Evolutionary conservation across 441 rosid genomes (phyloP), one percentile per base, ranked within the genome.

Genomic region (Gossypium davidsonii): DNA sequence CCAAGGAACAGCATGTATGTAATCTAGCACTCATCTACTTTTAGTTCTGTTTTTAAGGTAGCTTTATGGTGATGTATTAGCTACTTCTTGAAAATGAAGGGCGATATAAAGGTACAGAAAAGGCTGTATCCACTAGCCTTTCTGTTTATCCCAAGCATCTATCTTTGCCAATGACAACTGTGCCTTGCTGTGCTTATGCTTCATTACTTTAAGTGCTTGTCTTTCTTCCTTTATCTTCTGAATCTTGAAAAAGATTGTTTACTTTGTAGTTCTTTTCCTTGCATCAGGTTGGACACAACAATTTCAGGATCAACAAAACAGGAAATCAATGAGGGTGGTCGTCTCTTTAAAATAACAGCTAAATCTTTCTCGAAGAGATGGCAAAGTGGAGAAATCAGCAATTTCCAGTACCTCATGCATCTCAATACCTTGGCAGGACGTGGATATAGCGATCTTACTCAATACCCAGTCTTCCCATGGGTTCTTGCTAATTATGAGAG

Each of bases 381-480:
- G 99, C 98, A 96, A 81, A 96, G 87, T 82, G 99, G 99, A 80
- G 99, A 96, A 85, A 96, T 94, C 64, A 96, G 98, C 89, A 96
- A 96, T 83, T 96, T 96, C 79, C 98, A 96, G 77, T 96, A 96
- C 86, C 92, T 96, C 71, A 96, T 96, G 98, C 98, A 96, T 86
- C 97, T 96, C 73, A 96, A 96, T 81, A 96, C 99, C 37, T 81
- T 96, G 82, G 99, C 98, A 49, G 99, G 99, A 73, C 97, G 99
- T 63, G 98, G 99, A 81, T 96, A 96, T 82, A 94, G 97, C 87
- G 99, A 96, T 82, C 91, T 96, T 60, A 96, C 99, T 6, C 99
- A 96, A 78, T 96, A 96, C 85, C 99, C 99, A 70, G 99, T 96
- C 74, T 94, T 96, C 82, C 99, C 99, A 61, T 96, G 99, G 99